These are phyloP conservation scores for Talaromyces sp. DNA, from an alignment of 2,329 filamentous ascomycete genomes.

Conservation along the genomic window DNA sequence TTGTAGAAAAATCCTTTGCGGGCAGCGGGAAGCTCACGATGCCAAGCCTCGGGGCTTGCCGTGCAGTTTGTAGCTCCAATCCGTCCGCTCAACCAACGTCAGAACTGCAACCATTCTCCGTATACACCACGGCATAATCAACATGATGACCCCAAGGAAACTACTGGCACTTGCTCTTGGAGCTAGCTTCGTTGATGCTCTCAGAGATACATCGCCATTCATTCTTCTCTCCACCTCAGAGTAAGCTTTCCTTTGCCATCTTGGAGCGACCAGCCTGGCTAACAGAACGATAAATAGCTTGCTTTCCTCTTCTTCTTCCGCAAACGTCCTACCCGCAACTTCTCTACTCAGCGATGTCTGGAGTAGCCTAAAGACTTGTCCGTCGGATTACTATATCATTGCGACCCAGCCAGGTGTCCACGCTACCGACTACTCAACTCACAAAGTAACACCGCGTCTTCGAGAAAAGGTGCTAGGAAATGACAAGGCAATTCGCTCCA, in stretches of 20 bases:
- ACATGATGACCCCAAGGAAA: slow-evolving; percentile 39
- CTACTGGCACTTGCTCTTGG: slow-evolving; percentile 50
- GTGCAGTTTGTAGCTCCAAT: slow-evolving; percentile 12
- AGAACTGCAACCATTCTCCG: slow-evolving; percentile 5
- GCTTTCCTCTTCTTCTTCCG: slow-evolving; percentile 35
- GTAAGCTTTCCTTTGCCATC: slow-evolving; percentile 53
- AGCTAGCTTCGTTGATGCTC: slow-evolving; percentile 63
- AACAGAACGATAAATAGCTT: slow-evolving; percentile 30
- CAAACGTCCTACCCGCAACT: slow-evolving; percentile 43
- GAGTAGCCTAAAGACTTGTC: slow-evolving; percentile 59
- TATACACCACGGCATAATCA: slow-evolving; percentile 15
- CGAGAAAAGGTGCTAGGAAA: slow-evolving; percentile 48
- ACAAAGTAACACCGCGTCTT: slow-evolving; percentile 52
- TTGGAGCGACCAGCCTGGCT: slow-evolving; percentile 23
- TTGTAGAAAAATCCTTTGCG: slow-evolving; percentile 19
- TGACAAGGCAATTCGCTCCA: slow-evolving; percentile 53
- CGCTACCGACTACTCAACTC: slow-evolving; percentile 61
- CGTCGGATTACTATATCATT: slow-evolving; percentile 71
- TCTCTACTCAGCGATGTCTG: slow-evolving; percentile 43
- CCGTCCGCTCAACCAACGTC: slow-evolving; percentile 20
- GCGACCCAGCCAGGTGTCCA: slow-evolving; percentile 73
- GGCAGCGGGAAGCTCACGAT: slow-evolving; percentile 19
- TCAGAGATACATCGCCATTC: slow-evolving; percentile 84
- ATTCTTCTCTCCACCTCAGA: slow-evolving; percentile 78
- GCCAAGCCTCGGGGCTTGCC: slow-evolving; percentile 21